Conservation (phyloP, 2,329 filamentous ascomycete species). For the Pseudocercospora fuligena region DNA sequence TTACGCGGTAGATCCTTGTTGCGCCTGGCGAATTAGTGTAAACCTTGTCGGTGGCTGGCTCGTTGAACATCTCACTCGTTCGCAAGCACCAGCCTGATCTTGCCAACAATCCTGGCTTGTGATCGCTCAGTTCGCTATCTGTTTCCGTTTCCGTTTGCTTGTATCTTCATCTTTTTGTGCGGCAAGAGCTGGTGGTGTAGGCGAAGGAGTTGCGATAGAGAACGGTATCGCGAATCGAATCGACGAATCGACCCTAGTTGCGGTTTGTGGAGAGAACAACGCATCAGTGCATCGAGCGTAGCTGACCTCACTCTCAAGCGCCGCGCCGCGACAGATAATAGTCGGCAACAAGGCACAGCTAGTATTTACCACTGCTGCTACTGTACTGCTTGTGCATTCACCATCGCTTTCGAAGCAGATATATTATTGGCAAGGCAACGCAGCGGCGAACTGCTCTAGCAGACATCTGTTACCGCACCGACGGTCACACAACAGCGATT, state of each 20-base stretch:
- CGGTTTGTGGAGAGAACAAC: not conserved
- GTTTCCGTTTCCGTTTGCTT: not conserved
- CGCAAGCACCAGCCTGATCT: constrained; percentile 8
- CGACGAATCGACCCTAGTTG: not conserved
- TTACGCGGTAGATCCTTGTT: not conserved
- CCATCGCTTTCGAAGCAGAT: not conserved
- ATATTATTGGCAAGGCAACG: not conserved
- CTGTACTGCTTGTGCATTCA: not conserved
- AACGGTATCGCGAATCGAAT: not conserved
- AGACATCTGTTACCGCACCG: not conserved
- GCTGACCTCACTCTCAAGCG: not conserved
- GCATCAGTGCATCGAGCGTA: not conserved
- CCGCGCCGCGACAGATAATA: not conserved
- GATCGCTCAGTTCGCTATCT: not conserved
- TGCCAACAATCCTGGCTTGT: constrained; percentile 2
- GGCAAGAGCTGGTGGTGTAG: not conserved
- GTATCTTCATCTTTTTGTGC: not conserved
- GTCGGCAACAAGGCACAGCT: not conserved
- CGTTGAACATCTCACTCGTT: not conserved
- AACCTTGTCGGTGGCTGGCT: constrained; percentile 6
- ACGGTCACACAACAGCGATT: constrained; percentile 6
- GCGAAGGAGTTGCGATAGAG: not conserved
- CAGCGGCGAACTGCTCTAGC: not conserved
- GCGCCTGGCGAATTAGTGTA: not conserved
- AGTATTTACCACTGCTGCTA: not conserved